Conservation (phyloP, 495 filamentous ascomycete genomes). For the Neurospora cerealis region DNA sequence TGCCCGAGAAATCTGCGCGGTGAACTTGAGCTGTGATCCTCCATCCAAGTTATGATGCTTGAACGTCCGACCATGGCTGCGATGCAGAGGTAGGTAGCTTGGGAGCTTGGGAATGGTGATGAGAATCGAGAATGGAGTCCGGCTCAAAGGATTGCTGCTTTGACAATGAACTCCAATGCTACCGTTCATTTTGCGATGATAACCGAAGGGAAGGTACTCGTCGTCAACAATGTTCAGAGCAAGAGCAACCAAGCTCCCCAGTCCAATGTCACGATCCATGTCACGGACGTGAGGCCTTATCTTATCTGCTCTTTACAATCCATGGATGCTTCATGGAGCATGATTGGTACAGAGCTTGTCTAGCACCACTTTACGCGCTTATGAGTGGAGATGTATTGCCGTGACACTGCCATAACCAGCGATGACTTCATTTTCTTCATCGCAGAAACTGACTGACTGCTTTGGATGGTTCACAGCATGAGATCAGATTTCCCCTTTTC, state of each 20-base stretch:
- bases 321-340: too few species aligned
- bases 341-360: neutral
- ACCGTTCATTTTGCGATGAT: neutral
- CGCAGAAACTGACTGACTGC: neutral
- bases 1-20: neutral
- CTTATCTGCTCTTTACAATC: neutral
- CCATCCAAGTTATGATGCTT: neutral
- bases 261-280: neutral
- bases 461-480: neutral
- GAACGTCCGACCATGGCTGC: neutral
- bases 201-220: neutral
- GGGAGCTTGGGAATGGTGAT: too few species aligned
- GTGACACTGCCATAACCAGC: neutral
- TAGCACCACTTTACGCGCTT: neutral
- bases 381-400: neutral
- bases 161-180: neutral
- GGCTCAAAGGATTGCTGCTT: neutral
- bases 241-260: neutral
- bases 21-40: neutral
- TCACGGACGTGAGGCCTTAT: neutral
- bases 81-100: neutral
- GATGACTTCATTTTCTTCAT: neutral
- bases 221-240: neutral
- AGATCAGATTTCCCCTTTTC: neutral
- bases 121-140: neutral